Base-by-base conservation (phyloP, 768 basidiomycete species). In the Termitomyces sp. region DNA sequence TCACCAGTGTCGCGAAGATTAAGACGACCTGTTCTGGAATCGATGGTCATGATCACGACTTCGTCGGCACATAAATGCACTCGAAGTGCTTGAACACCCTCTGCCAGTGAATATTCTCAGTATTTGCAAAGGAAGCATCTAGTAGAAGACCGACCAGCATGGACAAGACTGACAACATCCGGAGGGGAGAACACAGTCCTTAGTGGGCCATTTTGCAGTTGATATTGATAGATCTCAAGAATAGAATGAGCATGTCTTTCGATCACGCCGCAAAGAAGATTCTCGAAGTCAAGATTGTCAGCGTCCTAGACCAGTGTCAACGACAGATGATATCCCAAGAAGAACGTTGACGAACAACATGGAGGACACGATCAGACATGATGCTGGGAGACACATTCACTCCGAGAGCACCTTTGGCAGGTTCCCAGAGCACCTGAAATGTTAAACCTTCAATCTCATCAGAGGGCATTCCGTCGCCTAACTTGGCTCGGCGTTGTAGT, bases 1-100 rank as follows among this genome's bases (percentile, higher is more conserved):
- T 90, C 89, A 7, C 92, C 92, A 2, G 86, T 88, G 69, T 95
- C 93, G 24, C 86, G 81, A 47, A 95, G 76, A 60, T 82, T 88
- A 61, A 95, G 72, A 34, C 85, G 82, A 6, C 94, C 94, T 0
- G 89, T 93, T 62, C 92, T 79, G 4, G 86, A 73, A 63, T 95
- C 93, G 40, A 96, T 83, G 4, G 86, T 86, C 47, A 95, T 80
- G 24, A 88, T 76, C 20, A 93, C 86, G 16, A 87, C 73, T 65
- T 93, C 89, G 59, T 90, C 88, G 2, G 86, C 86, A 63, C 89
- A 92, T 18, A 94, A 73, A 62, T 85, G 83, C 12, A 89, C 78
- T 27, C 80, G 86, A 45, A 95, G 77, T 33, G 83, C 82, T 61
- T 81, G 80, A 16, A 74, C 67, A 45, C 80, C 79, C 42, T 77